Conservation (phyloP, 2,329 filamentous ascomycete species). For the Aspergillus vadensis region DNA sequence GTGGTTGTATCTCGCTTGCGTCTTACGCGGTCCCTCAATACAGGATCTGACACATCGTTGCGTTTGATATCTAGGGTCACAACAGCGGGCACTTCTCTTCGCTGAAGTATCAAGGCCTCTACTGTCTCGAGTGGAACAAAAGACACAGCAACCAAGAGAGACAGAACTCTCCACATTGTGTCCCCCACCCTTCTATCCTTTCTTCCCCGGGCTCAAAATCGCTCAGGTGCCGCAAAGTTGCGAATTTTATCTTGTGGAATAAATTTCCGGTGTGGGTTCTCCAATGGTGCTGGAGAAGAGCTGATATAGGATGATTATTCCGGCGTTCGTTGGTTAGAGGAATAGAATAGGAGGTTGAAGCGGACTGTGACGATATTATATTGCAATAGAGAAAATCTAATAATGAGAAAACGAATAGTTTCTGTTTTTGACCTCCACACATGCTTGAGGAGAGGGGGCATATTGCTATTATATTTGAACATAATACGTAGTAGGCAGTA, state of each 20-base stretch:
- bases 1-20: conserved; percentile 46
- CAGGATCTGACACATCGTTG: conserved; percentile 48
- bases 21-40: conserved; percentile 50
- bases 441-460: background rate
- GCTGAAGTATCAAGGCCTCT: conserved; percentile 32
- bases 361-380: background rate
- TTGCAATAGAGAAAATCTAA: background rate
- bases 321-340: background rate
- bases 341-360: background rate
- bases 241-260: background rate
- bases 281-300: background rate
- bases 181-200: background rate
- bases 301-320: background rate
- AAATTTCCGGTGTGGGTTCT: background rate
- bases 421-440: background rate
- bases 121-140: conserved; percentile 18
- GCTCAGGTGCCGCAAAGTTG: background rate
- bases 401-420: background rate
- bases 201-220: background rate
- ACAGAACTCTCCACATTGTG: conserved; percentile 16
- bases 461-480: background rate
- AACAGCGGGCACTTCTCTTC: conserved; percentile 46
- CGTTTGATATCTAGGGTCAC: conserved; percentile 55
- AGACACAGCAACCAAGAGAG: conserved; percentile 16
- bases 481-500: background rate